phyloP scores from a whole-genome alignment of 2,329 filamentous ascomycete genomes.

The Xylariales sp. region DNA sequence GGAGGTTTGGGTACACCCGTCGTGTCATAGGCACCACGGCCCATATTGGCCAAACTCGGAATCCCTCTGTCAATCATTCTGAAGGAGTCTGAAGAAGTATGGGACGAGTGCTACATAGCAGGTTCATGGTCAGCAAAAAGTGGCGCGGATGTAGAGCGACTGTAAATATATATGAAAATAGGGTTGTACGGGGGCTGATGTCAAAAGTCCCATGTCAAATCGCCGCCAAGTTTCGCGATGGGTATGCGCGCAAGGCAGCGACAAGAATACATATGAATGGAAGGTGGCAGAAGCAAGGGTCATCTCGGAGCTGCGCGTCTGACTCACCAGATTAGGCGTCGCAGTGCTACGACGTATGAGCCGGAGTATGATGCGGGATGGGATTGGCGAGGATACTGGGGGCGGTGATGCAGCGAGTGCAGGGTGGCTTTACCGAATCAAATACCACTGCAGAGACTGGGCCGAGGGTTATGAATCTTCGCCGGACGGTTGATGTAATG shows the following conservation, averaged over 20 bases:
- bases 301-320: slow-evolving; percentile 22
- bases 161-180: slow-evolving; percentile 2
- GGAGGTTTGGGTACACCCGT: slow-evolving; percentile 31
- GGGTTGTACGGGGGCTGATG: neutral
- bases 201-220: neutral
- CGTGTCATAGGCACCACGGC: slow-evolving; percentile 31
- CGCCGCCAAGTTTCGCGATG: slow-evolving; percentile 1
- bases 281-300: slow-evolving; percentile 10
- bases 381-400: slow-evolving; percentile 26
- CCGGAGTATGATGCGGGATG: slow-evolving; percentile 17
- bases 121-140: slow-evolving; percentile 6
- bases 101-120: no score
- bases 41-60: slow-evolving; percentile 27
- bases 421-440: slow-evolving; percentile 25
- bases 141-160: neutral
- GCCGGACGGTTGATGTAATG: slow-evolving; percentile 11
- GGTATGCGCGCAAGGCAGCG: slow-evolving; percentile 9
- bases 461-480: slow-evolving; percentile 12
- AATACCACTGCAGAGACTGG: slow-evolving; percentile 15
- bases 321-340: slow-evolving; percentile 28
- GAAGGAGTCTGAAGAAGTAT: slow-evolving; percentile 4
- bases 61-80: slow-evolving; percentile 26
- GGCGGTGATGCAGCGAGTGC: slow-evolving; percentile 23
- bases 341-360: slow-evolving; percentile 23
- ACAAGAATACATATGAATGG: slow-evolving; percentile 16